Base-by-base conservation (phyloP, 768 basidiomycete species). In the Boletus sp. region DNA sequence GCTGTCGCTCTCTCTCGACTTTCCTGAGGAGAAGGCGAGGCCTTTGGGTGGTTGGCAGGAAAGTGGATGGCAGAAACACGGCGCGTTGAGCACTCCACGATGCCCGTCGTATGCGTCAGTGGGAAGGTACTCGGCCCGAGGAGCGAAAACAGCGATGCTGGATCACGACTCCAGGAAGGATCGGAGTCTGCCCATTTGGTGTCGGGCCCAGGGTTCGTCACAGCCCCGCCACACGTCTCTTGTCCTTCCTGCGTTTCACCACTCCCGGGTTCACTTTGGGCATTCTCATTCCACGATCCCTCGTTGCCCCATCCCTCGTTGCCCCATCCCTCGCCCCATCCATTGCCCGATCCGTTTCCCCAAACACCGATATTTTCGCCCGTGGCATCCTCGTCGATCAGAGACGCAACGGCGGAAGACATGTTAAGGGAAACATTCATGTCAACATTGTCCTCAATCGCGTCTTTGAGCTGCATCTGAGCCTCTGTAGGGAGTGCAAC, bases 41-140 rank as follows among this genome's bases (percentile, higher is more conserved):
- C 41, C 21, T 55, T 62, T 1, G 58, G 56, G 49, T 68, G 71
- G 5, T 56, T 14, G 14, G 72, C 67, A 3, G 80, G 80, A 9
- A 72, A 67, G 1, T 71, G 60, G 56, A 85, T 65, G 10, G 76
- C 69, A 51, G 76, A 74, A 65, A 90, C 72, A 32, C 79, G 76
- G 11, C 88, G 77, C 51, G 84, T 79, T 1, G 84, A 84, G 33
- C 73, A 77, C 69, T 90, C 88, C 49, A 87, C 81, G 45, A 88
- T 69, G 9, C 85, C 86, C 2, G 83, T 75, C 6, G 75, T 77
- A 61, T 89, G 87, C 0, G 87, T 87, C 49, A 79, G 60, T 0
- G 86, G 82, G 34, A 89, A 68, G 7, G 70, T 65, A 13, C 79
- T 81, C 3, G 82, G 81, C 0, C 85, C 88, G 6, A 89, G 67